Conservation (phyloP, 164 flowering plant species). For the Kalanchoe fedtschenkoi region DNA sequence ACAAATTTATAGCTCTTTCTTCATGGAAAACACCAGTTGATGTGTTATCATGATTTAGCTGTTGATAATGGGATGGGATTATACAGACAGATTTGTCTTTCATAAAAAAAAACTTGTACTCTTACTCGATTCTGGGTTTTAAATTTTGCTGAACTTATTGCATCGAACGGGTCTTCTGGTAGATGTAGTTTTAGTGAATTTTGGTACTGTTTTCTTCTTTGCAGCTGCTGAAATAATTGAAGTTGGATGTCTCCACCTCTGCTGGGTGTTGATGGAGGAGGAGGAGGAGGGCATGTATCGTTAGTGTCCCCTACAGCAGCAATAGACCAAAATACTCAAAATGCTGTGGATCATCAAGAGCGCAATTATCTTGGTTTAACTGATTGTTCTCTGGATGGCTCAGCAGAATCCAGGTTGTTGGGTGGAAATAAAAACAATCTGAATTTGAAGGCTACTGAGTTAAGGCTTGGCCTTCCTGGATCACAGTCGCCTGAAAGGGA, state of each 20-base stretch:
- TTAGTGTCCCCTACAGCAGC: constrained; percentile 24
- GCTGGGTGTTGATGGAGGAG: constrained; percentile 43
- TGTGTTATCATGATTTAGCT: no score
- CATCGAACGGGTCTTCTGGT: not conserved
- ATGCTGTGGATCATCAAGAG: constrained; percentile 40
- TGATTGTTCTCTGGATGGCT: constrained; percentile 79
- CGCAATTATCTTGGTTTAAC: constrained; percentile 72
- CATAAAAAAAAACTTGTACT: no score
- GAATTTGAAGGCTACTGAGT: constrained; percentile 77
- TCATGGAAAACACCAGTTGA: not conserved
- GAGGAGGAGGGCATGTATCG: constrained; percentile 35
- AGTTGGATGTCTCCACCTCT: constrained; percentile 50
- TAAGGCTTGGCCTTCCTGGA: constrained; percentile 94
- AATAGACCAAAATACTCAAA: constrained; percentile 22
- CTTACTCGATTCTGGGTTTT: not conserved
- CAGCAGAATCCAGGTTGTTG: constrained; percentile 35
- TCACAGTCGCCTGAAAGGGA: constrained; percentile 72
- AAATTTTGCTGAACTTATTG: not conserved
- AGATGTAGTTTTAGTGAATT: not conserved
- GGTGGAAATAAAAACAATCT: constrained; percentile 39
- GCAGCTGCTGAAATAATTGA: not conserved
- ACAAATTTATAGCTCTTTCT: not conserved
- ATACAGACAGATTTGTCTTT: no score
- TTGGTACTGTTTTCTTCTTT: not conserved
- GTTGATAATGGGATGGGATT: no score